Percentiles rank a stretch among this genome's conserved stretches.
phyloP scores from a whole-genome alignment of 192 early-diverging fungal genomes.

The Diversispora epigaea region DNA sequence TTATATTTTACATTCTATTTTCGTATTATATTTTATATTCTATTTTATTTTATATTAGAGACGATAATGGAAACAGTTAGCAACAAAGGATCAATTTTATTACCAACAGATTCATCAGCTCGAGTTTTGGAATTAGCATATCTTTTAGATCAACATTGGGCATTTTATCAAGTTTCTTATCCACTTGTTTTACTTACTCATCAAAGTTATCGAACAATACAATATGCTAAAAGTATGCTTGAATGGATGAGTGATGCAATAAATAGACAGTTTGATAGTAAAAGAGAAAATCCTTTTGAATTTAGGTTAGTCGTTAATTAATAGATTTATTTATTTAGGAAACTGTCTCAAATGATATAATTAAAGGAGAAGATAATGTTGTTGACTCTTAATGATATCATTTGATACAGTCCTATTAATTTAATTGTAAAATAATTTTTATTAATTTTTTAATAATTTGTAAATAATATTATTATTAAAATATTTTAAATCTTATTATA shows the following conservation, averaged over 20 bases:
- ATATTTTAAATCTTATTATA: no score
- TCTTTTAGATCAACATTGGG: conserved; percentile 87
- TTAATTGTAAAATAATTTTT: no score
- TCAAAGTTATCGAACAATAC: conserved; percentile 70
- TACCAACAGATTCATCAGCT: conserved; percentile 87
- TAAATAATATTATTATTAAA: no score
- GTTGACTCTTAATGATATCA: no score
- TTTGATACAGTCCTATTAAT: no score
- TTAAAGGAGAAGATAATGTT: no score
- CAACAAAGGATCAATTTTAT: conserved; percentile 74
- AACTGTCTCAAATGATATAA: no score
- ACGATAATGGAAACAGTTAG: conserved; percentile 61
- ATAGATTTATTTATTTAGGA: no score
- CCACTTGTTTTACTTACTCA: conserved; percentile 80
- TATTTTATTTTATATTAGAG: conserved; percentile 47
- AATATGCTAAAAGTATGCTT: conserved; percentile 85
- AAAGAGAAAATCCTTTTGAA: conserved; percentile 84
- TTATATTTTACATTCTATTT: not conserved
- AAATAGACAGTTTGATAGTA: conserved; percentile 65
- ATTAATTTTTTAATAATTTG: no score
- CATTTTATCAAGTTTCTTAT: conserved; percentile 54
- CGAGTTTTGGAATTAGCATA: conserved; percentile 90
- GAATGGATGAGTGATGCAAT: conserved; percentile 95
- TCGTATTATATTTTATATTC: not conserved
- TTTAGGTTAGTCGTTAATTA: conserved; percentile 53